A percentile compares a stretch with the other conserved stretches of the same genome.
Conservation (phyloP, 805 yeast species). For the Brettanomyces naardenensis region DNA sequence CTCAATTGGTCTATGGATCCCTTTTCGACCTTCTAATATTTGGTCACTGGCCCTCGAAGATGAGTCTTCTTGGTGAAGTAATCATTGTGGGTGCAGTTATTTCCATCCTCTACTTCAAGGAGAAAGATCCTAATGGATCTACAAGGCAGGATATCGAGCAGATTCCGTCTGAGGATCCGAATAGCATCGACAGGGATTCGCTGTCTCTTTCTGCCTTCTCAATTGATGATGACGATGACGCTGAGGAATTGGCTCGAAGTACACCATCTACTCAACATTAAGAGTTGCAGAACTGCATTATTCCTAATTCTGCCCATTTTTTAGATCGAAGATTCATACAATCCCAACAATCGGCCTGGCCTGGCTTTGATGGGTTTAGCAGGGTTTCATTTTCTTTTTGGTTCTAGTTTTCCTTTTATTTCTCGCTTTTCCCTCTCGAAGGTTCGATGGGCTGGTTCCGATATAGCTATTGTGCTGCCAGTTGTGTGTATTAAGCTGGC, state of each 20-base stretch:
- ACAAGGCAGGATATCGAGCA: not conserved
- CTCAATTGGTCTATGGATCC: constrained; percentile 72
- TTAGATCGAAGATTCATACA: too few species aligned
- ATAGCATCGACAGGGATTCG: not conserved
- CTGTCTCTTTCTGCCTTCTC: not conserved
- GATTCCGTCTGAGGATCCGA: not conserved
- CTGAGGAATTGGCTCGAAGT: not conserved
- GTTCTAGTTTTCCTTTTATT: too few species aligned
- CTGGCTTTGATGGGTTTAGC: too few species aligned
- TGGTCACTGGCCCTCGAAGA: constrained; percentile 62
- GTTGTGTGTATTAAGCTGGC: too few species aligned
- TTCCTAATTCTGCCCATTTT: too few species aligned
- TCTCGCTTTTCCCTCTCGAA: too few species aligned
- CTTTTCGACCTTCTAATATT: constrained; percentile 67
- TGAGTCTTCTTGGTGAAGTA: constrained; percentile 62
- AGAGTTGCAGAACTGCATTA: too few species aligned
- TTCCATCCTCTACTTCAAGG: constrained; percentile 45
- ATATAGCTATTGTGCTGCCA: too few species aligned
- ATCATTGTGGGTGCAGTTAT: constrained; percentile 62
- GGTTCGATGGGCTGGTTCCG: too few species aligned
- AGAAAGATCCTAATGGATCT: not conserved
- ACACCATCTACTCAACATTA: not conserved
- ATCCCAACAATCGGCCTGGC: too few species aligned
- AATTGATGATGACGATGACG: constrained; percentile 3
- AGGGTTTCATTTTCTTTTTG: too few species aligned